phyloP scores from a whole-genome alignment of 2,329 filamentous ascomycete species.

The Diaporthe amygdali region DNA sequence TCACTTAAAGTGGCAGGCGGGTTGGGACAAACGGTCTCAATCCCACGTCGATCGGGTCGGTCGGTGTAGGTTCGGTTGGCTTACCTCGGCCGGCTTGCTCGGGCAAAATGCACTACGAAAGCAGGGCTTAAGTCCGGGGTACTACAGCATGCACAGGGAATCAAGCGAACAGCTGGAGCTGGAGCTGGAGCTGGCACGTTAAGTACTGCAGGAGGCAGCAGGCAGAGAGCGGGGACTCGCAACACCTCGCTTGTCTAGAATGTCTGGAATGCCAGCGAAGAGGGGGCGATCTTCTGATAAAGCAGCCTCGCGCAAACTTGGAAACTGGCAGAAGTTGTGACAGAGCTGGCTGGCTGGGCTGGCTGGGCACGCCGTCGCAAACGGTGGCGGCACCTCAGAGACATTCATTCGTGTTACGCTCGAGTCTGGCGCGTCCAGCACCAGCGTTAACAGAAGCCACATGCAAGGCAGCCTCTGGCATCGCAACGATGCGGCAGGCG shows the following conservation, averaged over 20 bases:
- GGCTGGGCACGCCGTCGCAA: slow-evolving; percentile 3
- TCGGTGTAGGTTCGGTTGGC: not conserved
- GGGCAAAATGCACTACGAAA: not conserved
- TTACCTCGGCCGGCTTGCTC: slow-evolving; percentile 5
- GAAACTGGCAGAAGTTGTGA: no score
- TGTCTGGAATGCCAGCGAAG: slow-evolving; percentile 15
- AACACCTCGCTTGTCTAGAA: slow-evolving; percentile 12
- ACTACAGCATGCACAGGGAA: not conserved
- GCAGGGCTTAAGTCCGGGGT: not conserved
- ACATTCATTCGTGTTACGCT: not conserved
- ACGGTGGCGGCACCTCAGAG: not conserved
- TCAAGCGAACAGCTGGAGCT: not conserved
- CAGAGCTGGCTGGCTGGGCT: not conserved
- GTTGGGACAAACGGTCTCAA: not conserved
- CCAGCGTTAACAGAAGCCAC: not conserved
- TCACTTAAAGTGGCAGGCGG: not conserved
- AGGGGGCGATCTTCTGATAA: slow-evolving; percentile 8
- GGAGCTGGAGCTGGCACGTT: not conserved
- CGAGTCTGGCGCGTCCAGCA: not conserved
- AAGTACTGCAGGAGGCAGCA: slow-evolving; percentile 3
- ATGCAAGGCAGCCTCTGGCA: not conserved
- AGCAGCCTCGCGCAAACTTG: not conserved
- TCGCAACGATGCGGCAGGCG: not conserved
- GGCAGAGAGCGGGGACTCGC: slow-evolving; percentile 17
- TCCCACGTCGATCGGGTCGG: not conserved